A percentile compares a stretch with the other conserved stretches of the same genome.
phyloP scores from a whole-genome alignment of 495 filamentous ascomycete genomes.

The Cercophora newfieldiana region DNA sequence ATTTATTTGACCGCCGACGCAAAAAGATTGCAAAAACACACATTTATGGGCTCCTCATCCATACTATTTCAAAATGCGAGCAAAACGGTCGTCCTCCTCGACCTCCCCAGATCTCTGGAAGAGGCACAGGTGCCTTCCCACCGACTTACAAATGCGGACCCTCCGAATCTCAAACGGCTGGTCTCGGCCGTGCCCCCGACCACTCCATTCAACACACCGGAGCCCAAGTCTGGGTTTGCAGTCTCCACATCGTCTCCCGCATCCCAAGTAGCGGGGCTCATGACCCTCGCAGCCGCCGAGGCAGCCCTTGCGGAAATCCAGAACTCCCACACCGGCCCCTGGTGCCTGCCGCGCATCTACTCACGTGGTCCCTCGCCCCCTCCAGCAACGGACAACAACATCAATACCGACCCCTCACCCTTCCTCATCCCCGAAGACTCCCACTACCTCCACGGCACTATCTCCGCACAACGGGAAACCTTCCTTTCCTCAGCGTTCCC shows the following conservation, averaged over 20 bases:
- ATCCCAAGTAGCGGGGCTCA: slow-evolving; percentile 44
- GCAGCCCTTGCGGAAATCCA: slow-evolving; percentile 41
- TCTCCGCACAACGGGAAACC: slow-evolving; percentile 32
- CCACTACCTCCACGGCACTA: slow-evolving; percentile 41
- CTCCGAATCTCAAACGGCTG: slow-evolving; percentile 29
- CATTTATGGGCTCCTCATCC: slow-evolving; percentile 28
- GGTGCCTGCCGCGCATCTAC: slow-evolving; percentile 45
- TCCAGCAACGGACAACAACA: neutral
- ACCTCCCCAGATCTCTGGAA: slow-evolving; percentile 49
- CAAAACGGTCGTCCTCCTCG: slow-evolving; percentile 41
- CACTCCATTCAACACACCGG: slow-evolving; percentile 46
- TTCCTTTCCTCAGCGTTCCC: slow-evolving; percentile 40
- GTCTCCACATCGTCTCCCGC: slow-evolving; percentile 28
- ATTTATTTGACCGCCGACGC: neutral
- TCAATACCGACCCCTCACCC: neutral
- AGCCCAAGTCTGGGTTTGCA: slow-evolving; percentile 35
- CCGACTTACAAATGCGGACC: slow-evolving; percentile 15
- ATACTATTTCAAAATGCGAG: slow-evolving; percentile 43
- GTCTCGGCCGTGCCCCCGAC: slow-evolving; percentile 39
- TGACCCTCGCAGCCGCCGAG: slow-evolving; percentile 44
- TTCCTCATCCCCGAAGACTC: slow-evolving; percentile 36
- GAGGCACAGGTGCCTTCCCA: slow-evolving; percentile 44
- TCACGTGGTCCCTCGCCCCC: neutral
- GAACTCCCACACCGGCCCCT: slow-evolving; percentile 40
- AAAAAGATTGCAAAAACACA: neutral